phyloP scores from a whole-genome alignment of 2,329 filamentous ascomycete genomes.

The Metarhizium humberi region DNA sequence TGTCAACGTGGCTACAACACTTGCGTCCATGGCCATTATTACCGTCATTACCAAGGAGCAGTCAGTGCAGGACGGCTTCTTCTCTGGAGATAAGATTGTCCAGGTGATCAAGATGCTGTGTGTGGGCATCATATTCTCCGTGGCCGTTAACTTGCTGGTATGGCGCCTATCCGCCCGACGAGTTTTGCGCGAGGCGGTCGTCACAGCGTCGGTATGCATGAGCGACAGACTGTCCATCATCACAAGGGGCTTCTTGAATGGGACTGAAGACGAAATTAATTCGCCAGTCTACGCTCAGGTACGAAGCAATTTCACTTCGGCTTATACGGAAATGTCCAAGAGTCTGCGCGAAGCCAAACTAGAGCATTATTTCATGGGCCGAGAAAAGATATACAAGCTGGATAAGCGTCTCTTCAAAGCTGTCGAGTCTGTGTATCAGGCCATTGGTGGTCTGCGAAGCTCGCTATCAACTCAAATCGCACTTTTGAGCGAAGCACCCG shows the following conservation, averaged over 20 bases:
- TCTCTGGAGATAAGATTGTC: constrained; percentile 71
- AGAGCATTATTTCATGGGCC: constrained; percentile 76
- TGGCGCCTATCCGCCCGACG: constrained; percentile 70
- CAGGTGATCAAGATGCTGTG: constrained; percentile 77
- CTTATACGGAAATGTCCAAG: constrained; percentile 62
- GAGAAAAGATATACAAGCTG: constrained; percentile 67
- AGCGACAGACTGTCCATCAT: constrained; percentile 76
- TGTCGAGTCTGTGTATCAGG: constrained; percentile 76
- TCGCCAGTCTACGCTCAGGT: constrained; percentile 56
- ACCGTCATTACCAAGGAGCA: constrained; percentile 88
- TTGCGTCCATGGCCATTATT: constrained; percentile 82
- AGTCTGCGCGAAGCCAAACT: constrained; percentile 78
- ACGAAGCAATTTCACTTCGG: constrained; percentile 53
- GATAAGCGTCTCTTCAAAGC: constrained; percentile 76
- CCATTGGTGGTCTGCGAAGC: constrained; percentile 81
- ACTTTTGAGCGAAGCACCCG: constrained; percentile 57
- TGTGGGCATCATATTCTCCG: constrained; percentile 65
- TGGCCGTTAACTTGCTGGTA: constrained; percentile 66
- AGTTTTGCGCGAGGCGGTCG: constrained; percentile 62
- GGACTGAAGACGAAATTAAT: constrained; percentile 68
- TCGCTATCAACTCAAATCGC: constrained; percentile 84
- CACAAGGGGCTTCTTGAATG: constrained; percentile 73
- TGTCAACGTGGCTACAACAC: constrained; percentile 75
- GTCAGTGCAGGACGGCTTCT: constrained; percentile 70
- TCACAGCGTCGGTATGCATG: constrained; percentile 63